Evolutionary conservation across 2,329 filamentous ascomycete species (phyloP), one percentile per base, ranked within the genome.

Genomic region (Periconia macrospinosa): DNA sequence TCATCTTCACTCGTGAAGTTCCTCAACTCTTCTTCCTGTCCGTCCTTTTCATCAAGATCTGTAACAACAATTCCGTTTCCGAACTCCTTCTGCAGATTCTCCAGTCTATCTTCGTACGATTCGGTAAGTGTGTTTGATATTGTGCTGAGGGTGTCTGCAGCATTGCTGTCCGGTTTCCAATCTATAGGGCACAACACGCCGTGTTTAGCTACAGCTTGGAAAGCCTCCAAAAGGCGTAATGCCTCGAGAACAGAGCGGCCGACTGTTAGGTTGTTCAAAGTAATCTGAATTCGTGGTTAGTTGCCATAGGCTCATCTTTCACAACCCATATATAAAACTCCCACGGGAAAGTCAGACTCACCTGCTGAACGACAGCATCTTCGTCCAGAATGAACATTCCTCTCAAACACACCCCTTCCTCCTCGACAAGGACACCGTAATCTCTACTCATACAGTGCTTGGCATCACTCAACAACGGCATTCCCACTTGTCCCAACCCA

Each of bases 361-460:
- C 67, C 54, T 70, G 66, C 52, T 71, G 65, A 7, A 71, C 65
- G 14, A 69, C 54, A 2, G 58, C 62, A 11, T 60, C 47, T 10
- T 57, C 56, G 47, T 70, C 63, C 13, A 69, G 43, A 11, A 71
- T 65, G 50, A 69, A 70, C 64, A 70, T 66, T 9, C 65, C 66
- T 14, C 68, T 51, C 43, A 70, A 37, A 50, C 64, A 62, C 11
- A 69, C 49, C 6, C 66, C 66, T 44, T 71, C 58, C n/a, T 66
- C 63, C 45, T 69, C 68, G 17, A 68, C 55, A 35, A 69, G 53
- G 1, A 69, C 64, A 1, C 67, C 66, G 54, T 68, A 71, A 42
- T 67, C 66, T 19, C 57, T 54, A 41, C 60, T 59, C 47, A 71
- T 68, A 27, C 60, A 58, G 47, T 69, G 67, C 15, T 52, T 68